These are phyloP conservation scores for Pseudogymnoascus destructans DNA, from an alignment of 2,329 filamentous ascomycete species.

Conservation along the genomic window DNA sequence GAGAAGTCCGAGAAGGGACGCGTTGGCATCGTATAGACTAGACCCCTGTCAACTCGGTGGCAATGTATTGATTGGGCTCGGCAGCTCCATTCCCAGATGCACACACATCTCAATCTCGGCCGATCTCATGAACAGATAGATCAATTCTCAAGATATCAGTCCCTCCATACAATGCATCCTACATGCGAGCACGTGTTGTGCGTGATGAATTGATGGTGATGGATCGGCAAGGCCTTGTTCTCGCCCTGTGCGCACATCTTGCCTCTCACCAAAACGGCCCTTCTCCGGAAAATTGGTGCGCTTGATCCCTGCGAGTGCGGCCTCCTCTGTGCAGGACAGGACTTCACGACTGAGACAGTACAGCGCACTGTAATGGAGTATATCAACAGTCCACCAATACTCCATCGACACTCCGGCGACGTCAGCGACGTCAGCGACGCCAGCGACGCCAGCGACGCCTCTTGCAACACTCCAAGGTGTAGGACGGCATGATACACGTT, in stretches of 20 bases:
- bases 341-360: neutral
- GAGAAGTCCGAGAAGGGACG: neutral
- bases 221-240: neutral
- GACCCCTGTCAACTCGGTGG: neutral
- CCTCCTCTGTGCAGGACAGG: neutral
- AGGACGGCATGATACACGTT: slow-evolving; percentile 1
- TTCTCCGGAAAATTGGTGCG: slow-evolving; percentile 6
- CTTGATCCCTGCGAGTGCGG: neutral
- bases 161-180: slow-evolving; percentile 1
- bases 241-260: slow-evolving; percentile 1
- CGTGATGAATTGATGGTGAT: neutral
- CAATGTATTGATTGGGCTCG: neutral
- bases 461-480: neutral
- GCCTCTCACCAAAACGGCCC: slow-evolving; percentile 1
- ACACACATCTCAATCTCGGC: slow-evolving; percentile 1
- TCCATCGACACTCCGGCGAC: neutral
- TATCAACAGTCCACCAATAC: neutral
- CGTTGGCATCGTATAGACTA: neutral
- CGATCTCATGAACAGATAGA: neutral
- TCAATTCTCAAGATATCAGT: neutral
- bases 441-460: neutral
- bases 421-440: neutral
- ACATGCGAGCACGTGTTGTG: slow-evolving; percentile 3
- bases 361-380: neutral
- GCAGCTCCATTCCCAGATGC: neutral